Conservation (phyloP, 1,284 basidiomycete genomes). For the Trichosporon coremiiforme region DNA sequence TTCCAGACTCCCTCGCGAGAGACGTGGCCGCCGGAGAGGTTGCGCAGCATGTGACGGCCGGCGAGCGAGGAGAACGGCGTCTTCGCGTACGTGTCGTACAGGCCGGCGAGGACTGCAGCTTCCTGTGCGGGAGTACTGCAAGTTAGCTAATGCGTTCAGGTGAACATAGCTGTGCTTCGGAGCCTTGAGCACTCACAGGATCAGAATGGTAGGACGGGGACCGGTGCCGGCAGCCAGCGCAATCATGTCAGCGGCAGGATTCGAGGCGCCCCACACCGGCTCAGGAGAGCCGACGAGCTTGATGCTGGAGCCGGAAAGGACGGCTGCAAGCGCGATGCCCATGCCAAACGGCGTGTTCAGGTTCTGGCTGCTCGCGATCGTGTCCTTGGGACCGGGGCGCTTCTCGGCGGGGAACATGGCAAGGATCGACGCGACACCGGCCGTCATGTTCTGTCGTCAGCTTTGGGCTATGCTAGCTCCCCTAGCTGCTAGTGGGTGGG, state of each 20-base stretch:
- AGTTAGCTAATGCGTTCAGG: slow-evolving; percentile 22
- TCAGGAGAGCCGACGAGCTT: slow-evolving; percentile 42
- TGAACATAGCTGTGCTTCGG: no score
- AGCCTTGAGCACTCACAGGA: slow-evolving; percentile 40
- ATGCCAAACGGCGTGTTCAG: slow-evolving; percentile 53
- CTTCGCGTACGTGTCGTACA: slow-evolving; percentile 34
- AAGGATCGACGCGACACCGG: slow-evolving; percentile 53
- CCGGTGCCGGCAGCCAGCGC: slow-evolving; percentile 30
- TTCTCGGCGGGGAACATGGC: slow-evolving; percentile 56
- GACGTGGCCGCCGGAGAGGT: slow-evolving; percentile 44
- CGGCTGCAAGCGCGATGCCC: slow-evolving; percentile 47
- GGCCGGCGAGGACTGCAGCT: slow-evolving; percentile 35
- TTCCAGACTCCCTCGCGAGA: slow-evolving; percentile 42
- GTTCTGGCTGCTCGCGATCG: slow-evolving; percentile 45
- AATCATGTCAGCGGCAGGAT: slow-evolving; percentile 37
- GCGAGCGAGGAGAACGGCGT: slow-evolving; percentile 42
- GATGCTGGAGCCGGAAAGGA: slow-evolving; percentile 52
- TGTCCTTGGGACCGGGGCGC: slow-evolving; percentile 47
- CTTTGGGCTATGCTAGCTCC: neutral
- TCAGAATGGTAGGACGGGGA: slow-evolving; percentile 46
- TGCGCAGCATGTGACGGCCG: slow-evolving; percentile 41
- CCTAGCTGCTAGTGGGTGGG: no score
- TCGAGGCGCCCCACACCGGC: slow-evolving; percentile 24
- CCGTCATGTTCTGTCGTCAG: slow-evolving; percentile 49
- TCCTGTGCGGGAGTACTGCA: slow-evolving; percentile 39